These are phyloP conservation scores for Fusarium chaquense DNA, from an alignment of 2,329 filamentous ascomycete species.

Conservation along the genomic window DNA sequence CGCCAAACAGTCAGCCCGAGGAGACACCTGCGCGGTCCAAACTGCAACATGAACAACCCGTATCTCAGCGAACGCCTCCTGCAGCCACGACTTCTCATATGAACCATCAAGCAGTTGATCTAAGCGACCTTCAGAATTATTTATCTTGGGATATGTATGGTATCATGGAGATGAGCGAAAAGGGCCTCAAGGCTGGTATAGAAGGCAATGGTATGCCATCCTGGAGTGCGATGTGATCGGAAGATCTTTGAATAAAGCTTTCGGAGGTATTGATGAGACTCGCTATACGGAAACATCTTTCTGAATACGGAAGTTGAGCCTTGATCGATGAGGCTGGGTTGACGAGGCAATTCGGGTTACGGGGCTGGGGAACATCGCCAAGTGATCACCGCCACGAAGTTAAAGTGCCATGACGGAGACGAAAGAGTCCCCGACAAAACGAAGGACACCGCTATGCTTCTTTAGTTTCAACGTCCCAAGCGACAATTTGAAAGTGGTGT, in stretches of 20 bases:
- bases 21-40: constrained; percentile 48
- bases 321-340: constrained; percentile 3
- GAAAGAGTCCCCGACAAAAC: not conserved
- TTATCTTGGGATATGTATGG: constrained; percentile 57
- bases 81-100: constrained; percentile 44
- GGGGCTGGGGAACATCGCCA: constrained; percentile 32
- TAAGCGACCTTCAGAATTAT: constrained; percentile 56
- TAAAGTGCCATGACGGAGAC: constrained; percentile 30
- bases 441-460: not conserved
- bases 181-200: constrained; percentile 52
- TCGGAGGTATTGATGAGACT: not conserved
- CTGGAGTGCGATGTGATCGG: constrained; percentile 45
- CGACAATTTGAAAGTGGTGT: not conserved
- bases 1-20: constrained; percentile 28
- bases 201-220: constrained; percentile 52
- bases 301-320: not conserved
- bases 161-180: constrained; percentile 57
- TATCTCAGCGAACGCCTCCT: constrained; percentile 44
- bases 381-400: constrained; percentile 15
- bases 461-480: not conserved
- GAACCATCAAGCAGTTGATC: constrained; percentile 53
- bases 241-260: not conserved
- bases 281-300: not conserved
- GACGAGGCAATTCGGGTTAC: constrained; percentile 21
- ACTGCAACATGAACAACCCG: constrained; percentile 55